Conservation (phyloP, 2,329 filamentous ascomycete species). For the Diaporthe eres region DNA sequence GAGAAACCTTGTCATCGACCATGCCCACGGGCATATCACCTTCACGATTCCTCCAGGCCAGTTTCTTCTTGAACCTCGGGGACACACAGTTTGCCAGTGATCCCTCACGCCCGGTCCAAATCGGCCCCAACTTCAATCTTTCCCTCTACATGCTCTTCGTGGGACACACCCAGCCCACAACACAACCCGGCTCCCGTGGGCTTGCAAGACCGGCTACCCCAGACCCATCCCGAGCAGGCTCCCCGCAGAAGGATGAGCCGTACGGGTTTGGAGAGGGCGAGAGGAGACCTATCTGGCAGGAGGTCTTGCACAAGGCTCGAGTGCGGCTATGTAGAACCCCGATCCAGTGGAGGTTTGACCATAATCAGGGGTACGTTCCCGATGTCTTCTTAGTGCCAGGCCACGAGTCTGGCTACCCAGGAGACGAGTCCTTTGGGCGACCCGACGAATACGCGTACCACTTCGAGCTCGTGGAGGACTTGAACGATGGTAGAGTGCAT, state of each 20-base stretch:
- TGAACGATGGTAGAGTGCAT: conserved; percentile 71
- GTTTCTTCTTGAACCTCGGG: conserved; percentile 88
- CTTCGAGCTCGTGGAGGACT: conserved; percentile 85
- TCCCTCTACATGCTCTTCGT: conserved; percentile 97
- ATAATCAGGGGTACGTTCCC: conserved; percentile 50
- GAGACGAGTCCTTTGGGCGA: conserved; percentile 45
- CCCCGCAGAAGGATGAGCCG: conserved; percentile 58
- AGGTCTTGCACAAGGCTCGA: conserved; percentile 93
- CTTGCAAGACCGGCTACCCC: conserved; percentile 37
- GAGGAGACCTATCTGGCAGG: conserved; percentile 88
- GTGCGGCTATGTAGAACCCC: conserved; percentile 84
- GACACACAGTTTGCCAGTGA: conserved; percentile 84
- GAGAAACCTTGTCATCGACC: conserved; percentile 85
- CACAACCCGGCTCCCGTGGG: background rate
- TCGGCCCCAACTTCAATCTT: conserved; percentile 88
- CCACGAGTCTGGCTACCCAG: background rate
- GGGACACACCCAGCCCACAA: conserved; percentile 69
- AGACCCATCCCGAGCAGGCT: conserved; percentile 38
- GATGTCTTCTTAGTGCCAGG: conserved; percentile 15
- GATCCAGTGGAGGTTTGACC: conserved; percentile 63
- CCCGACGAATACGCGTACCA: conserved; percentile 79
- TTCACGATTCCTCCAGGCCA: conserved; percentile 91
- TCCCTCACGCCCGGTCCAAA: conserved; percentile 77
- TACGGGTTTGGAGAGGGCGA: conserved; percentile 67
- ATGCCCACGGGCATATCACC: conserved; percentile 89